phyloP scores from a whole-genome alignment of 768 basidiomycete species.

The Fistulinella prunicolor region DNA sequence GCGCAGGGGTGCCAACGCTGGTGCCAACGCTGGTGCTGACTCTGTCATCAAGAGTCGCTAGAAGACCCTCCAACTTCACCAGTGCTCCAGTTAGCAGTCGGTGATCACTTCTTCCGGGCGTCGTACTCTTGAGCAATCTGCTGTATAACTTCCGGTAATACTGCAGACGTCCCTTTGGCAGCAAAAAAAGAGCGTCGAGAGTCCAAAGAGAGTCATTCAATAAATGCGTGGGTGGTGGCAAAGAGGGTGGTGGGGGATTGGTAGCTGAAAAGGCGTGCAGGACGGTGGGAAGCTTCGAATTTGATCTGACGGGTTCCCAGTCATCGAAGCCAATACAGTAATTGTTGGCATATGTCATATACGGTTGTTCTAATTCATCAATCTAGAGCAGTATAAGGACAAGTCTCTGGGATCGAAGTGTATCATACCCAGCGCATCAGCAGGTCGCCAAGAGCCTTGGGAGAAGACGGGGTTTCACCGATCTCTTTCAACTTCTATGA shows the following conservation, averaged over 20 bases:
- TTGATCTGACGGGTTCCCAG: constrained; percentile 78
- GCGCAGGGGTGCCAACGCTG: constrained; percentile 8
- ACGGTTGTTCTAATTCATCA: constrained; percentile 85
- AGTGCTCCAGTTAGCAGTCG: constrained; percentile 74
- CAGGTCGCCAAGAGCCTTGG: constrained; percentile 91
- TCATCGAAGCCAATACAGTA: constrained; percentile 77
- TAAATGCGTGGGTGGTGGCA: constrained; percentile 33
- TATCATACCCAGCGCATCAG: constrained; percentile 91
- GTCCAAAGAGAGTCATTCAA: constrained; percentile 61
- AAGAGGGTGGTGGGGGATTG: constrained; percentile 54
- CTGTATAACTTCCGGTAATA: constrained; percentile 93
- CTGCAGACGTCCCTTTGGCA: constrained; percentile 79
- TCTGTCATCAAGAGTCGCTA: constrained; percentile 63
- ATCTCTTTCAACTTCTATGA: constrained; percentile 90
- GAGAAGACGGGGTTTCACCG: constrained; percentile 86
- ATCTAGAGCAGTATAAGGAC: constrained; percentile 52
- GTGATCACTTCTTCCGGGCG: constrained; percentile 85
- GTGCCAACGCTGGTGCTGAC: constrained; percentile 35
- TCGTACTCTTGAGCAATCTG: constrained; percentile 80
- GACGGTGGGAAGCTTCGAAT: constrained; percentile 64
- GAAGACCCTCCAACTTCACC: constrained; percentile 73
- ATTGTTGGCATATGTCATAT: constrained; percentile 73
- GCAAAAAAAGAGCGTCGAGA: constrained; percentile 80
- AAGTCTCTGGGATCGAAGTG: constrained; percentile 6
- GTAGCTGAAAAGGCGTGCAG: constrained; percentile 66